Conservation (phyloP, 768 basidiomycete species). For the Amanita fuliginea region DNA sequence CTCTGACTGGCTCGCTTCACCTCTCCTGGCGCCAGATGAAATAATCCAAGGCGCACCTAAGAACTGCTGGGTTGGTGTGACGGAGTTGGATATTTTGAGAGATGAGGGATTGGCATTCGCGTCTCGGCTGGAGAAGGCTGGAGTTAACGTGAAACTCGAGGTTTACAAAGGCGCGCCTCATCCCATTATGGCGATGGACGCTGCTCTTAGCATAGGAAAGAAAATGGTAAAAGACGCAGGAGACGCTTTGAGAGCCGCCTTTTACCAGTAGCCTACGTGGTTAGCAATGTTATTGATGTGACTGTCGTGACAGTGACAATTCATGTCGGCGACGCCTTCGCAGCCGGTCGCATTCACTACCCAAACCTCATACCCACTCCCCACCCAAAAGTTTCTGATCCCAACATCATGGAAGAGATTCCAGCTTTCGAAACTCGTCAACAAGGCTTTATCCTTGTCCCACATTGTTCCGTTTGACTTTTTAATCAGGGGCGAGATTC, state of each 20-base stretch:
- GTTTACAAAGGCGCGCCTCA: conserved; percentile 59
- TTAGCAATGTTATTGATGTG: no score
- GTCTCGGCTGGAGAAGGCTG: conserved; percentile 39
- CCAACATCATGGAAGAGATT: conserved; percentile 88
- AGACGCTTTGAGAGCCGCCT: conserved; percentile 16
- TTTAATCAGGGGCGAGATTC: conserved; percentile 70
- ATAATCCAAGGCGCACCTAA: conserved; percentile 38
- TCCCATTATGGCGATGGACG: conserved; percentile 68
- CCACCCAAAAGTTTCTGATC: conserved; percentile 85
- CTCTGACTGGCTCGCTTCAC: conserved; percentile 59
- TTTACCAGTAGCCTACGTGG: conserved; percentile 7
- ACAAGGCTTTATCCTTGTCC: conserved; percentile 74
- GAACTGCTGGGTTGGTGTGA: conserved; percentile 42
- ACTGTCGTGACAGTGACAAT: no score
- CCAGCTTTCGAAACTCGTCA: conserved; percentile 93
- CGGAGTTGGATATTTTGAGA: conserved; percentile 54
- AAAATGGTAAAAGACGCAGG: conserved; percentile 23
- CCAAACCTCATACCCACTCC: conserved; percentile 61
- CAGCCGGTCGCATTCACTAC: conserved; percentile 68
- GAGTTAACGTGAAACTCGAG: conserved; percentile 41
- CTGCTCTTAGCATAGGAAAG: conserved; percentile 23
- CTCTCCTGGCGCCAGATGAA: conserved; percentile 53
- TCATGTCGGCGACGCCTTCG: conserved; percentile 11
- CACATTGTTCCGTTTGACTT: conserved; percentile 90
- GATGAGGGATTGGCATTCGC: conserved; percentile 60